phyloP scores from a whole-genome alignment of 129 eudicot species.

The Pittosporum tobira region DNA sequence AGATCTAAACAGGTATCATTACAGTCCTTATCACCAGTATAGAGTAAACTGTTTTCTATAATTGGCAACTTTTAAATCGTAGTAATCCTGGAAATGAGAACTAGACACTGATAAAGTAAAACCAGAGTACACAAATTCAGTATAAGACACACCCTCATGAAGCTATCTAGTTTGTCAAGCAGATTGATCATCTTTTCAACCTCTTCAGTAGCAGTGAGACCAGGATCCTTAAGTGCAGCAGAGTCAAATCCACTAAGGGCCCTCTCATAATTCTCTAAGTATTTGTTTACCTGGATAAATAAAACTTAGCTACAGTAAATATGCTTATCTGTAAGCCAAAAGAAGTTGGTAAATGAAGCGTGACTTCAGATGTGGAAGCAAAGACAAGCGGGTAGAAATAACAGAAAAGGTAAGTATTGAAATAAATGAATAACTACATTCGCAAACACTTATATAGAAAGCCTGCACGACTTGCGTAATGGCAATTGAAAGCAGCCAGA shows the following conservation, averaged over 20 bases:
- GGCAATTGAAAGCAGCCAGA: too few relatives aligned
- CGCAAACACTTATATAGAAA: not conserved
- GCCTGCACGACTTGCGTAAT: too few relatives aligned
- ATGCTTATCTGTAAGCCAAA: not conserved
- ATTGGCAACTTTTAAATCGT: too few relatives aligned
- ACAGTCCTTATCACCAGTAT: not conserved
- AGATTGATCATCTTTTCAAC: constrained; percentile 69
- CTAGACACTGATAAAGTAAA: not conserved
- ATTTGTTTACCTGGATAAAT: constrained; percentile 56
- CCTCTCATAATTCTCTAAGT: constrained; percentile 87
- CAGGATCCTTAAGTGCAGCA: constrained; percentile 86
- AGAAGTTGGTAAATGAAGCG: not conserved
- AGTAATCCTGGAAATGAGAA: not conserved
- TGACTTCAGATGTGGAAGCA: not conserved
- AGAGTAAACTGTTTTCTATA: too few relatives aligned
- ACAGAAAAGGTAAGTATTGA: not conserved
- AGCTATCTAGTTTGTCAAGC: constrained; percentile 66
- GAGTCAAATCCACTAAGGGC: constrained; percentile 97
- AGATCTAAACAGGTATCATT: not conserved
- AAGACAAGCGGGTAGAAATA: too few relatives aligned
- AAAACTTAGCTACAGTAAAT: not conserved
- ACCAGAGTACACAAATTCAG: not conserved
- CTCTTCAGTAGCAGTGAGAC: constrained; percentile 68
- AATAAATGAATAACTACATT: not conserved
- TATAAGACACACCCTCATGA: constrained; percentile 40